Base-by-base conservation (phyloP, 768 basidiomycete genomes). In the Mycena kentingensis region DNA sequence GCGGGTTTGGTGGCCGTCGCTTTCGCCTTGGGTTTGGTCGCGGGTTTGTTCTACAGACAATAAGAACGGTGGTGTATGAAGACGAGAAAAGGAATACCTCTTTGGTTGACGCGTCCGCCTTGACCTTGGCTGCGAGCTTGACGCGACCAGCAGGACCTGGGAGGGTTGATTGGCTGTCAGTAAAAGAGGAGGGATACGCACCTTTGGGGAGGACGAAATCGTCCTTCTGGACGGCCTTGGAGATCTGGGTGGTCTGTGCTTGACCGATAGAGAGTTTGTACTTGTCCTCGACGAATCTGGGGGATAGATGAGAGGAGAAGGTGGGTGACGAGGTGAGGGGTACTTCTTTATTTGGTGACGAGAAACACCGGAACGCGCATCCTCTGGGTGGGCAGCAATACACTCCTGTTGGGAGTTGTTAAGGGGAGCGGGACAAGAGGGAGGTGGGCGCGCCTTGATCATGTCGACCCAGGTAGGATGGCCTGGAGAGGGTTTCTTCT, bases 271-370 rank as follows among this genome's bases (percentile, higher is more conserved):
- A 81, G 49, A 97, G 75, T 63, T 85, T 84, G 77, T 94, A 97
- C 62, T 78, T 83, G 51, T 81, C 77, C 71, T 93, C 92, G 49
- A 97, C 86, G 69, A 73, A 97, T 76, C 92, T 94, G 50, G 25
- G 38, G 48, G 46, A 57, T 56, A 21, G 52, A 64, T 34, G 57
- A 58, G 52, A 31, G 12, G 19, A 2, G 18, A 16, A 46, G 2
- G 19, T n/a, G 10, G 19, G 27, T 6, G 19, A n/a, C 5, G 22
- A 29, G 36, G 12, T 12, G 34, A 34, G 37, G 49, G 42, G 62
- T 76, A 95, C 89, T 91, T 96, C 84, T 97, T 97, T 76, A 97
- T 94, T 64, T 86, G 82, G 49, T 86, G 90, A 42, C 95, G 86
- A 60, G 92, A 95, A 56, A 95, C 93, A 62, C 93, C 93, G 51